Conservation (phyloP, 768 basidiomycete species). For the Macrolepiota albuminosa region DNA sequence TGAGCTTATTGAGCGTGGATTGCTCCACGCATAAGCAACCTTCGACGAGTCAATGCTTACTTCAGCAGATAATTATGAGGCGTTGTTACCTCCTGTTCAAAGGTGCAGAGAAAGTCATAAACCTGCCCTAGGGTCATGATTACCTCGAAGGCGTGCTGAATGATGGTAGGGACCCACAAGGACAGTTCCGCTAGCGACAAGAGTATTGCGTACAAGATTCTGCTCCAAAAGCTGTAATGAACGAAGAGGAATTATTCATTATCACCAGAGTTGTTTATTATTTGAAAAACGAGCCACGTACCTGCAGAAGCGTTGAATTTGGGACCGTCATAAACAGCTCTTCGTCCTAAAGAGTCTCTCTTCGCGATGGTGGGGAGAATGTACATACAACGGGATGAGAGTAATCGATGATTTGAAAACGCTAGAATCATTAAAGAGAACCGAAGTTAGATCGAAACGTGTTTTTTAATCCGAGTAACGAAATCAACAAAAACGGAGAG, state of each 20-base stretch:
- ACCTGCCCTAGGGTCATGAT: slow-evolving; percentile 16
- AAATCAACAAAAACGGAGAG: background rate
- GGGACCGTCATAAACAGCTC: slow-evolving; percentile 3
- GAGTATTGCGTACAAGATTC: slow-evolving; percentile 21
- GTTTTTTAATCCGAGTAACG: slow-evolving; percentile 6
- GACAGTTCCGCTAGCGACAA: slow-evolving; percentile 23
- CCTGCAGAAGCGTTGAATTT: background rate
- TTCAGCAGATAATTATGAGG: background rate
- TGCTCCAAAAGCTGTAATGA: slow-evolving; percentile 17
- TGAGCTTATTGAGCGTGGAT: slow-evolving; percentile 24
- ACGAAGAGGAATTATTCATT: background rate
- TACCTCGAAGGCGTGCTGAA: background rate
- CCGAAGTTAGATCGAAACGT: slow-evolving; percentile 6
- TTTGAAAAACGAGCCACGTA: background rate
- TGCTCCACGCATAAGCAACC: slow-evolving; percentile 31
- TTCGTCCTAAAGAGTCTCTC: background rate
- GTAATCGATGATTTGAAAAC: background rate
- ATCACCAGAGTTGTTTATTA: background rate
- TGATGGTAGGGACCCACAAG: slow-evolving; percentile 14
- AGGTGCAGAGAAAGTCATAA: slow-evolving; percentile 31
- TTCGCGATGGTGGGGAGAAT: background rate
- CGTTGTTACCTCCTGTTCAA: slow-evolving; percentile 28
- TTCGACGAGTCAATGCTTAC: slow-evolving; percentile 4
- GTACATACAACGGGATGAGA: background rate
- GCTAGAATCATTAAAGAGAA: background rate